phyloP scores from a whole-genome alignment of 345 rosid genomes.

The Hibiscus syriacus region DNA sequence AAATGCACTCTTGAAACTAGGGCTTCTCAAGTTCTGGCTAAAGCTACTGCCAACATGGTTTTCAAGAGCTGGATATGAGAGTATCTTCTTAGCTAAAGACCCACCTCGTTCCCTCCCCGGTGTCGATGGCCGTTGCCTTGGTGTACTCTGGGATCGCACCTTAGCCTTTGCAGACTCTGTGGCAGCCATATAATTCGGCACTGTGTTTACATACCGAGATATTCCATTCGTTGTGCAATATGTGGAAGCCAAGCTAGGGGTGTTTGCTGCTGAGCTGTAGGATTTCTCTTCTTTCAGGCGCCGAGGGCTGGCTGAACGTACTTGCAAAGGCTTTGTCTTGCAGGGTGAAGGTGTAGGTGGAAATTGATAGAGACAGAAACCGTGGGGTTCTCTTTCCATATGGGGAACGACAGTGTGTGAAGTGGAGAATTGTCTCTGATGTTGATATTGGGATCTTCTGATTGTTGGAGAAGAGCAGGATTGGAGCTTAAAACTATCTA shows the following conservation, averaged over 20 bases:
- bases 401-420: no score
- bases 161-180: constrained; percentile 85
- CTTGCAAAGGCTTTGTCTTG: constrained; percentile 40
- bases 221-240: constrained; percentile 12
- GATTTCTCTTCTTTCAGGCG: constrained; percentile 24
- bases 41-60: constrained; percentile 11
- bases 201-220: constrained; percentile 25
- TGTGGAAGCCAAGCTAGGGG: constrained; percentile 34
- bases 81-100: constrained; percentile 48
- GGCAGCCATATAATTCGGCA: constrained; percentile 81
- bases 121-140: constrained; percentile 53
- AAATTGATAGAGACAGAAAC: constrained; percentile 20
- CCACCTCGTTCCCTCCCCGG: constrained; percentile 40
- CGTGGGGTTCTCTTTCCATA: neutral
- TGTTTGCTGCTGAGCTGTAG: constrained; percentile 30
- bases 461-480: constrained; percentile 15
- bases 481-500: constrained; percentile 30
- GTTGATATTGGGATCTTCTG: no score
- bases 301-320: constrained; percentile 67
- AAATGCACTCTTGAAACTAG: constrained; percentile 63
- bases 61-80: constrained; percentile 49
- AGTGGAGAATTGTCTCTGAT: no score
- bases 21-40: constrained; percentile 51
- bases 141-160: constrained; percentile 68
- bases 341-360: constrained; percentile 60